Evolutionary conservation across 176 grass and related monocot species (phyloP), one percentile per base, ranked within the genome.

Genomic region (Carex parvula): DNA sequence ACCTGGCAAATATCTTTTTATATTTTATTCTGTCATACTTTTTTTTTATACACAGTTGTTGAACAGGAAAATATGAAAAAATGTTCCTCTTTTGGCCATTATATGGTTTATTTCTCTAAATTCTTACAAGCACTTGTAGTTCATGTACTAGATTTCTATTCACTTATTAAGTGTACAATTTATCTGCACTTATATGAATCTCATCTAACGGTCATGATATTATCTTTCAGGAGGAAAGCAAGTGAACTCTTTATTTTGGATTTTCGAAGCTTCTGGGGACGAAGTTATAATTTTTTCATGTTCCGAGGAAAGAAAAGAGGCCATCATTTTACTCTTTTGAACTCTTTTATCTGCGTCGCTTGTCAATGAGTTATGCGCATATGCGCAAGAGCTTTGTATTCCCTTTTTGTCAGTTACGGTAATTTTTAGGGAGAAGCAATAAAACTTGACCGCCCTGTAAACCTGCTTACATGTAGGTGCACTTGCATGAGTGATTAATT

Each of bases 211-310:
- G 9, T 81, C 59, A 63, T 79, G 18, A 44, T 66, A 24, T 50
- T 83, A 41, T 83, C 33, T 83, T 83, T 83, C 80, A 83, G 80
- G 80, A 83, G 80, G 80, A 83, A 66, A 83, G 42, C 62, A 54
- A 83, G 80, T 83, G 21, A 83, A 14, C 3, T 1, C 26, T 66
- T 68, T 83, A 63, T 68, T 83, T 68, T 68, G 42, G 37, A 83
- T 83, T 83, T 65, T 83, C 42, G 10, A 55, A 83, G 61, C 33
- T 48, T 48, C 46, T 22, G 20, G n/a, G 39, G 61, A 52, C 13
- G 6, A 18, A 54, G 39, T 68, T 66, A 66, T 54, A 52, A 69
- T 66, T 50, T 76, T 83, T 50, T 30, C 14, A 29, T 82, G 41
- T 82, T 48, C 26, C 8, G 73, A 78, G 62, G 80, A 83, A 83